These are phyloP conservation scores for Candida insectalens DNA, from an alignment of 805 yeast species.

Conservation along the genomic window DNA sequence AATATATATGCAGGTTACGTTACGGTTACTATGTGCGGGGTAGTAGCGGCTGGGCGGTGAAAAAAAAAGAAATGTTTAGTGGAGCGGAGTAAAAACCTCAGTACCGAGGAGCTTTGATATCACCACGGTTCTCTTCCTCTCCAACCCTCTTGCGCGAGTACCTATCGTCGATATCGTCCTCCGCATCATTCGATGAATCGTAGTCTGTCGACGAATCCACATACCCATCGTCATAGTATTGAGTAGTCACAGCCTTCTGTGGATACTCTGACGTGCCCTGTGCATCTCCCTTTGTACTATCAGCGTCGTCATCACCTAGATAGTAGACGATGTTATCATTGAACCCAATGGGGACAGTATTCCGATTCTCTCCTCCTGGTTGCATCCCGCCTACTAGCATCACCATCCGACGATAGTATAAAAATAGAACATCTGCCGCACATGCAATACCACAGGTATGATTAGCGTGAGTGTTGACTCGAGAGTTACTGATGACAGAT, in stretches of 20 bases:
- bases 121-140: too few relatives aligned
- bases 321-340: constrained; percentile 18
- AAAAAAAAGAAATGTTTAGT: too few relatives aligned
- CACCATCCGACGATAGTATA: constrained; percentile 41
- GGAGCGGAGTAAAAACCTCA: too few relatives aligned
- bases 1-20: too few relatives aligned
- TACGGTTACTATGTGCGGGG: too few relatives aligned
- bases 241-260: constrained; percentile 2
- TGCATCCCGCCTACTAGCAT: constrained; percentile 32
- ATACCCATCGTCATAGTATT: constrained; percentile 2
- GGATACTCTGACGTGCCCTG: background rate
- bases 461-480: constrained; percentile 14
- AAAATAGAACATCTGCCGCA: constrained; percentile 32
- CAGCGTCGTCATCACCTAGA: constrained; percentile 2
- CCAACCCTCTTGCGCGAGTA: too few relatives aligned
- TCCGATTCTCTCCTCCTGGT: constrained; percentile 4
- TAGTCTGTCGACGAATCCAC: constrained; percentile 4
- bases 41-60: too few relatives aligned
- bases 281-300: background rate
- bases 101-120: too few relatives aligned
- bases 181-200: too few relatives aligned
- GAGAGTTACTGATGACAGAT: constrained; percentile 19
- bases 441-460: constrained; percentile 20
- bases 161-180: too few relatives aligned
- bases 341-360: constrained; percentile 18